Evolutionary conservation across 2,329 filamentous ascomycete species (phyloP), one percentile per base, ranked within the genome.

Genomic region (Neofusicoccum ribis): DNA sequence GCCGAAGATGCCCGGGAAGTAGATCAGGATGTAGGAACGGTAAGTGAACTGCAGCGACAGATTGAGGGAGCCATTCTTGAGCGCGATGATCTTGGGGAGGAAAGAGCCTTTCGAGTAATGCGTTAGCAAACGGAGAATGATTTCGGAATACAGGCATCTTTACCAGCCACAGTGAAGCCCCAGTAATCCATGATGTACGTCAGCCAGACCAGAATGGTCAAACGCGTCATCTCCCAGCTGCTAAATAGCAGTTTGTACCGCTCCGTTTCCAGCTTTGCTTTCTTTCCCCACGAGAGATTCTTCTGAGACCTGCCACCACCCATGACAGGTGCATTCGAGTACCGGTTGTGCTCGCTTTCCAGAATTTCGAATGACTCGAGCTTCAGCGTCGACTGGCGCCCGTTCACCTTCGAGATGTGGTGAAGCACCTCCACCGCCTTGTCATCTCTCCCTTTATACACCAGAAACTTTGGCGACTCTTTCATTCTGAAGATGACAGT

Each of bases 381-480:
- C 0, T 75, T 73, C 27, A 81, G 59, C 6, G 68, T 69, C 63
- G 76, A 78, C 1, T 71, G 67, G 12, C 68, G 72, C 47, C 73
- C 73, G 70, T 83, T 83, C 70, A 78, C 75, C 44, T 77, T 74
- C 5, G 80, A 78, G n/a, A 82, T 77, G 39, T 79, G 72, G 27
- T 80, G 71, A 14, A 83, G 71, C 1, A 81, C 80, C 34, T 72
- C 71, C 50, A 87, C 80, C 0, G 86, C 80, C 65, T 83, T 77
- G 2, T 75, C 81, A 58, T 88, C 86, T 27, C 80, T 73, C 9
- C 85, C 85, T 12, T 80, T 76, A 47, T 81, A 83, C 7, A 88
- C 76, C 5, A 86, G 78, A 68, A 85, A 88, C 69, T 88, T 88
- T 0, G 86, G 86, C 1, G 85, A 87, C 69, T 88, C 86, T 66